These are phyloP conservation scores for Ophiosphaerella narmari DNA, from an alignment of 2,329 filamentous ascomycete genomes.

Conservation along the genomic window DNA sequence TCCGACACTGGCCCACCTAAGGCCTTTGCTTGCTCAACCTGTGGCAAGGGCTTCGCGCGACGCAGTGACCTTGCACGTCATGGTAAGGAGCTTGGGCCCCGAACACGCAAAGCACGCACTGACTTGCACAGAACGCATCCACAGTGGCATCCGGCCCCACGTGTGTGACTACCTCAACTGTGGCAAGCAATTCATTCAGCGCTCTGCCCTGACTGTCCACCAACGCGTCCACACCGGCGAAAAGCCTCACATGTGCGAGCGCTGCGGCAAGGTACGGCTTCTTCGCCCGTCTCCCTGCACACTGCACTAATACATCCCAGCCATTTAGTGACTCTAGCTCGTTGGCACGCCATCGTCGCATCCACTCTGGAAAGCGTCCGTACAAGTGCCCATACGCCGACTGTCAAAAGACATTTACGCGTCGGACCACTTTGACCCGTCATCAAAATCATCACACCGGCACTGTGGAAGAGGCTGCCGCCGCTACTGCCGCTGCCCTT, in stretches of 20 bases:
- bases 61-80: slow-evolving; percentile 93
- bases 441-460: slow-evolving; percentile 97
- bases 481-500: slow-evolving; percentile 83
- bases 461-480: slow-evolving; percentile 90
- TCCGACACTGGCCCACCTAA: slow-evolving; percentile 63
- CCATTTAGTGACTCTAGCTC: slow-evolving; percentile 97
- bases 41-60: slow-evolving; percentile 87
- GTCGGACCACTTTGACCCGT: slow-evolving; percentile 89
- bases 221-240: slow-evolving; percentile 95
- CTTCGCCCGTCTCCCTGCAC: neutral
- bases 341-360: slow-evolving; percentile 87
- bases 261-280: slow-evolving; percentile 83
- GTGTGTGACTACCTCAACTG: slow-evolving; percentile 88
- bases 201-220: slow-evolving; percentile 93
- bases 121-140: slow-evolving; percentile 77
- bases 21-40: slow-evolving; percentile 87
- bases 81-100: slow-evolving; percentile 65
- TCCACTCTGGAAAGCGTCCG: slow-evolving; percentile 92
- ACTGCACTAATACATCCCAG: slow-evolving; percentile 54
- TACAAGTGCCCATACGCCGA: slow-evolving; percentile 98
- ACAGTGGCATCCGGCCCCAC: slow-evolving; percentile 88
- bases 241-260: slow-evolving; percentile 97
- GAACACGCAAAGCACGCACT: slow-evolving; percentile 36
- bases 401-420: slow-evolving; percentile 97
- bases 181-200: slow-evolving; percentile 95